A percentile compares a stretch with the other conserved stretches of the same genome.
These are phyloP conservation scores for Remersonia thermophila DNA, from an alignment of 2,329 filamentous ascomycete species.

Conservation along the genomic window DNA sequence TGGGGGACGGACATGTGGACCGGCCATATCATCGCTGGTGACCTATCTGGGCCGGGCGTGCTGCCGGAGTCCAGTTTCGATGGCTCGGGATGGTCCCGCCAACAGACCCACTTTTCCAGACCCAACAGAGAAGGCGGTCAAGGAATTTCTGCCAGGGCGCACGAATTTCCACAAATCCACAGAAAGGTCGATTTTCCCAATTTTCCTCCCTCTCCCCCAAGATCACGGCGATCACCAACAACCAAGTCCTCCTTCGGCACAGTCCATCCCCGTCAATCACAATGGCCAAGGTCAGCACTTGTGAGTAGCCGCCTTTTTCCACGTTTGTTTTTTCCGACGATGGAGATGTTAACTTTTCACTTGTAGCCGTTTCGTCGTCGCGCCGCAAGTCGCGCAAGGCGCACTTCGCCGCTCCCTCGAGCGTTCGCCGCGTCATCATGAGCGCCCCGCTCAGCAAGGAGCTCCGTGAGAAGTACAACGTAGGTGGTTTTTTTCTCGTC, in stretches of 20 bases:
- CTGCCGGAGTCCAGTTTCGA: no score
- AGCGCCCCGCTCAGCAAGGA: constrained; percentile 92
- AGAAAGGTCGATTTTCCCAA: constrained; percentile 5
- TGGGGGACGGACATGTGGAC: no score
- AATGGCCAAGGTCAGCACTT: constrained; percentile 60
- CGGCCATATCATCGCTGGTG: no score
- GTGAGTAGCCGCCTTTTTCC: constrained; percentile 10
- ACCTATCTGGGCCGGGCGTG: no score
- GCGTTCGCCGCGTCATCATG: constrained; percentile 92
- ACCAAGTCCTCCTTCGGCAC: constrained; percentile 18
- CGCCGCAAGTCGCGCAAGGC: constrained; percentile 98
- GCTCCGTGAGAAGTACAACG: constrained; percentile 97
- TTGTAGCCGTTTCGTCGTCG: constrained; percentile 58
- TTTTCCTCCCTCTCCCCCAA: constrained; percentile 13
- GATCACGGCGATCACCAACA: constrained; percentile 18
- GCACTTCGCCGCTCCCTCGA: constrained; percentile 92
- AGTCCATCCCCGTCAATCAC: constrained; percentile 26
- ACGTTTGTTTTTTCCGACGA: neutral
- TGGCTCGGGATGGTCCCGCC: no score
- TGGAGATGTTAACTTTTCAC: constrained; percentile 14
- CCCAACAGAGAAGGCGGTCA: constrained; percentile 12
- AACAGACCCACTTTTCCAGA: neutral
- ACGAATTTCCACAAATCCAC: constrained; percentile 14
- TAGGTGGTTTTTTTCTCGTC: constrained; percentile 44
- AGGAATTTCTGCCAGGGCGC: constrained; percentile 7